Evolutionary conservation across 768 basidiomycete genomes (phyloP).

Genomic region (Lactifluus piperatus): DNA sequence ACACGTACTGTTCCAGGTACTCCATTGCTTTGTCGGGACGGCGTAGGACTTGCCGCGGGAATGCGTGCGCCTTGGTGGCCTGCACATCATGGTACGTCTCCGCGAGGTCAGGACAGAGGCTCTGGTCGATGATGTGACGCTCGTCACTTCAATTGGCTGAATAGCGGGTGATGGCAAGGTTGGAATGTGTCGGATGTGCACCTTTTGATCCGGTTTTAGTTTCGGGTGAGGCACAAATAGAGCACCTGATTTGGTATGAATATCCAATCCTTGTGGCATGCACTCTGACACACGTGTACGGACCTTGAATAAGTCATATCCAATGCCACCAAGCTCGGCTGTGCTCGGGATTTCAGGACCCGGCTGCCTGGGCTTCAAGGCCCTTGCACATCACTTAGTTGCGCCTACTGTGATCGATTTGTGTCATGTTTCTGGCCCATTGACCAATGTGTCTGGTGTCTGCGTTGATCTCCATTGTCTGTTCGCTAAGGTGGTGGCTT

Average conservation of each 20-base stretch:
- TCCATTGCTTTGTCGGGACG: neutral
- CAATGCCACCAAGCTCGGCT: no score
- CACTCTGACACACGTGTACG: no score
- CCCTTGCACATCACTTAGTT: no score
- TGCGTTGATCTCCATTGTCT: slow-evolving; percentile 2
- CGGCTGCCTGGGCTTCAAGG: no score
- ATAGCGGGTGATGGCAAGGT: slow-evolving; percentile 7
- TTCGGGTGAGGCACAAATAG: no score
- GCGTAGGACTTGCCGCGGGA: slow-evolving; percentile 2
- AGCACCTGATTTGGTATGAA: no score
- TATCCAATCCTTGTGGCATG: no score
- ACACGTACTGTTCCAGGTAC: slow-evolving; percentile 1
- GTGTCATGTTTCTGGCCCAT: neutral
- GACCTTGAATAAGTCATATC: no score
- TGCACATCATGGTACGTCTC: slow-evolving; percentile 1
- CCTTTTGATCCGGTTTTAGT: no score
- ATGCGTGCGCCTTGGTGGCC: slow-evolving; percentile 2
- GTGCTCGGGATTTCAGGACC: no score
- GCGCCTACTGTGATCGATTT: neutral
- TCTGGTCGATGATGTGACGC: slow-evolving; percentile 8
- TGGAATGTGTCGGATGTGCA: no score
- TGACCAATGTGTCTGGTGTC: neutral
- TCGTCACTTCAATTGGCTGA: slow-evolving; percentile 2
- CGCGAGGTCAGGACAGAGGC: neutral
- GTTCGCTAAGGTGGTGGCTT: neutral